Evolutionary conservation across 2,329 filamentous ascomycete genomes (phyloP), one percentile per base, ranked within the genome.

Genomic region (Pseudopyricularia javanii): DNA sequence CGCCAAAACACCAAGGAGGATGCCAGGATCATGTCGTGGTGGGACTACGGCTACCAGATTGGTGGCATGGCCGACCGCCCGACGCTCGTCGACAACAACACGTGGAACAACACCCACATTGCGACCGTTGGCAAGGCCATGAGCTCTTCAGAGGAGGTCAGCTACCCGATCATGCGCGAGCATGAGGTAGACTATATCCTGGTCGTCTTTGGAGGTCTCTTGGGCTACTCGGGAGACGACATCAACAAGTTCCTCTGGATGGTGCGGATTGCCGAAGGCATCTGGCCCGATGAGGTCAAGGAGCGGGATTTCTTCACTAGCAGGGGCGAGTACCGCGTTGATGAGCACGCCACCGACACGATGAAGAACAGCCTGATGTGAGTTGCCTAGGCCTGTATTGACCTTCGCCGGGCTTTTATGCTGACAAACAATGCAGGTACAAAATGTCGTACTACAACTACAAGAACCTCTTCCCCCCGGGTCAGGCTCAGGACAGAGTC

Each of bases 171-270:
- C 66, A 91, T 98, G 81, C 86, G 91, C 59, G 89, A 97, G 70
- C 93, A 98, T 64, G 93, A 98, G 70, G 93, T 98, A 3, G 91
- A 98, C 70, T 98, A 98, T 62, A 89, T 98, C n/a, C 77, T 98
- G 53, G 83, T 98, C 20, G 93, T 98, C 54, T 98, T 97, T 54
- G 93, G 93, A 63, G 93, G 89, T 66, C 81, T 98, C 54, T 76
- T 98, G 37, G 94, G 94, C 53, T 98, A 98, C 74, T 96, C 91
- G 51, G 93, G 93, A 58, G 93, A 98, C 62, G 93, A 98, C 65
- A 95, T 98, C 74, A 98, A 98, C 78, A 98, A 98, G 74, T 98
- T 98, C 76, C 76, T 98, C 61, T 98, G 93, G 93, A 98, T 98
- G 94, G 91, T 98, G 54, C 83, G 93, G 66, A 98, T 98, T 64